These are phyloP conservation scores for Cornus controversa DNA, from an alignment of 148 eudicot species.

Conservation along the genomic window DNA sequence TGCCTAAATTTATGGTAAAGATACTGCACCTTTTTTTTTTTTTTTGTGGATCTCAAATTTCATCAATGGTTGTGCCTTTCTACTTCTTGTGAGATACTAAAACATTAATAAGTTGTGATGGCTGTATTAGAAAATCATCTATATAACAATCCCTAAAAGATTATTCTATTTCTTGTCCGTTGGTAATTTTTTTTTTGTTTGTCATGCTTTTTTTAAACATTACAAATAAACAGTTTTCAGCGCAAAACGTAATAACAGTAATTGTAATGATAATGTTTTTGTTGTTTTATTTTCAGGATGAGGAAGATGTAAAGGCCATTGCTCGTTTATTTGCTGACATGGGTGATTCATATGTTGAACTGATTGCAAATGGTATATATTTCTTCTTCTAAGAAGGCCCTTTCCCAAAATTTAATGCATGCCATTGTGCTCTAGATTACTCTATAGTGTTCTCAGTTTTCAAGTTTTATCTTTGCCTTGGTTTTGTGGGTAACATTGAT, in stretches of 20 bases:
- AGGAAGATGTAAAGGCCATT: slow-evolving; percentile 96
- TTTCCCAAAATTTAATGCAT: background rate
- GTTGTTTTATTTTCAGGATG: slow-evolving; percentile 59
- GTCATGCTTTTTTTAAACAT: background rate
- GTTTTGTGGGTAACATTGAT: background rate
- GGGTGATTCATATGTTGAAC: slow-evolving; percentile 95
- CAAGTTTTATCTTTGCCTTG: background rate
- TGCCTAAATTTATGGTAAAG: background rate
- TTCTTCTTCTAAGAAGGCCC: slow-evolving; percentile 1
- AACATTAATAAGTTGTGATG: too few species aligned
- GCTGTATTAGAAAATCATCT: too few species aligned
- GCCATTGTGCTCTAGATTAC: slow-evolving; percentile 8
- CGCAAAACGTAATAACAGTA: background rate
- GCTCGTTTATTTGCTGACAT: slow-evolving; percentile 98
- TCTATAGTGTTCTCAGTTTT: background rate
- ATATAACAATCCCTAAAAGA: too few species aligned
- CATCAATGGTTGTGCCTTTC: too few species aligned
- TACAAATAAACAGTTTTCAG: background rate
- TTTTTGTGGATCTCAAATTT: too few species aligned
- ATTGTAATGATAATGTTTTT: slow-evolving; percentile 3
- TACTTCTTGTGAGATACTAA: too few species aligned
- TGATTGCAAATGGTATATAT: slow-evolving; percentile 85
- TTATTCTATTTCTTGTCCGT: too few species aligned
- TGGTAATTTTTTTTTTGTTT: background rate
- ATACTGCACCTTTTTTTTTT: background rate